phyloP scores from a whole-genome alignment of 257 asterid species.

The Forsythia suspensa region DNA sequence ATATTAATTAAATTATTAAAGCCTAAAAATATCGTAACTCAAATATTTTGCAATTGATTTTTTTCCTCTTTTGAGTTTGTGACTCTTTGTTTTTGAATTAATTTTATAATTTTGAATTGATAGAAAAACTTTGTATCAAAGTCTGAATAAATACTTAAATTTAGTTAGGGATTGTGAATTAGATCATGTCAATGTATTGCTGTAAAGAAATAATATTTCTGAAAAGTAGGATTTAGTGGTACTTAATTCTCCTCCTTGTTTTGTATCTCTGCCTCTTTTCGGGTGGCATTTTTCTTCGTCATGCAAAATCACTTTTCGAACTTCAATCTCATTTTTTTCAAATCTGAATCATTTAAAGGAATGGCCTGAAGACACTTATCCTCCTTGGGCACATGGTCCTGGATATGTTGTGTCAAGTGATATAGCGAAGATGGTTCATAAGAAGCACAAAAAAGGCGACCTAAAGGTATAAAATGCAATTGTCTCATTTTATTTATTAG shows the following conservation, averaged over 20 bases:
- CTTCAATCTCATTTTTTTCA: constrained; percentile 14
- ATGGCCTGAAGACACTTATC: constrained; percentile 81
- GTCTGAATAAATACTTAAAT: not conserved
- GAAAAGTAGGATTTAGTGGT: not conserved
- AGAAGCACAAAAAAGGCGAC: constrained; percentile 52
- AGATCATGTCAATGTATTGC: not conserved
- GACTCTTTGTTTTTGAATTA: no score
- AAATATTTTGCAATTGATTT: no score
- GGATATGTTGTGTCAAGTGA: constrained; percentile 81
- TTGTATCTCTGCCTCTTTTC: not conserved
- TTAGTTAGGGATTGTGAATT: not conserved
- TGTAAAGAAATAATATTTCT: no score
- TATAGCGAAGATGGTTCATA: constrained; percentile 67
- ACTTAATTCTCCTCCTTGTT: not conserved
- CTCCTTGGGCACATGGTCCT: constrained; percentile 97
- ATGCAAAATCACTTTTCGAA: not conserved
- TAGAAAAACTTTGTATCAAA: not conserved
- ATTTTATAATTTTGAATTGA: no score
- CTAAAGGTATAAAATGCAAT: constrained; percentile 52
- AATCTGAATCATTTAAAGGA: constrained; percentile 46
- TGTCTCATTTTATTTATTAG: not conserved
- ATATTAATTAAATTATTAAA: no score
- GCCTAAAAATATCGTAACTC: no score
- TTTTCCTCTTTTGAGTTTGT: no score
- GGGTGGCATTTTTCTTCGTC: not conserved